Evolutionary conservation across 352 stramenopile genomes (phyloP).

Genomic region (Phytophthora litchii): DNA sequence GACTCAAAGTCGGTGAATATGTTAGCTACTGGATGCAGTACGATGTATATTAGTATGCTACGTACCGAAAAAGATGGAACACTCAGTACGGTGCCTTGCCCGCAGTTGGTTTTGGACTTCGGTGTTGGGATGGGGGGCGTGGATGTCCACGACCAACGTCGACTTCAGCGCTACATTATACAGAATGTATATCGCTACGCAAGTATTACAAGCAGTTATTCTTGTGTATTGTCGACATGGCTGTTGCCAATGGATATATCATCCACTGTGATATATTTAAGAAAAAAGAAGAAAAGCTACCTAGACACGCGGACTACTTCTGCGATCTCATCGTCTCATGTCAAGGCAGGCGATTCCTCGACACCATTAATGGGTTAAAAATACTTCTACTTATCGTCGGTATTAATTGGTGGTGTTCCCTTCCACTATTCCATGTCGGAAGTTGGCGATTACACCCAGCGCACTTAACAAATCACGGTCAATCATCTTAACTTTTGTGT

Average conservation of each 20-base stretch:
- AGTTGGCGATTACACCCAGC: no score
- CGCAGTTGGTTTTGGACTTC: slow-evolving; percentile 6
- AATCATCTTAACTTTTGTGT: no score
- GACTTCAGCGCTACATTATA: slow-evolving; percentile 20
- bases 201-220: neutral
- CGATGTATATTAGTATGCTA: neutral
- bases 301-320: neutral
- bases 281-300: neutral
- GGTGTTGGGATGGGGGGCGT: slow-evolving; percentile 11
- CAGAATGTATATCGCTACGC: slow-evolving; percentile 7
- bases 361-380: no score
- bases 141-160: slow-evolving; percentile 21
- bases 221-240: neutral
- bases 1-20: slow-evolving; percentile 21
- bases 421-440: no score
- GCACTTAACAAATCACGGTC: no score
- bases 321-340: no score
- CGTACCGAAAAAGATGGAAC: slow-evolving; percentile 5
- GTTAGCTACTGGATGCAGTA: slow-evolving; percentile 21
- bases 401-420: no score
- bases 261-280: neutral
- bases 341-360: no score
- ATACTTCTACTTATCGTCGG: no score
- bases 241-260: neutral
- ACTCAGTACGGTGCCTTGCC: slow-evolving; percentile 3